phyloP scores from a whole-genome alignment of 2,329 filamentous ascomycete species.

The Fusarium torreyae region DNA sequence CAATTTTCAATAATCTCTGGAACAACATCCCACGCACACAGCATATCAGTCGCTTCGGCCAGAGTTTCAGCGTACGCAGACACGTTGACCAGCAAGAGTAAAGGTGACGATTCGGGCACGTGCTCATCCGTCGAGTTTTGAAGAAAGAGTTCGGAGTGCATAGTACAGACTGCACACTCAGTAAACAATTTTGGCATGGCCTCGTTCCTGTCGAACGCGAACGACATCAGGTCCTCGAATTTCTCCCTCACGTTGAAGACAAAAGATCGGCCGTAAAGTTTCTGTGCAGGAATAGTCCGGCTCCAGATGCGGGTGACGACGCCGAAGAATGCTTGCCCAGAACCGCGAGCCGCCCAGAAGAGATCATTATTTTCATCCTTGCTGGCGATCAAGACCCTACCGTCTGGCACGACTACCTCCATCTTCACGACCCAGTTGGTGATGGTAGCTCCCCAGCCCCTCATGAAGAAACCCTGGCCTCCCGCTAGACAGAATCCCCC shows the following conservation, averaged over 20 bases:
- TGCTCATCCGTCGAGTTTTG: too few species aligned
- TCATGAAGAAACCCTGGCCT: conserved; percentile 23
- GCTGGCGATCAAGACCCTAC: conserved; percentile 2
- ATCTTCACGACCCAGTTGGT: conserved; percentile 21
- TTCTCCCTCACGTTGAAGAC: conserved; percentile 18
- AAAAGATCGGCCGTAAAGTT: conserved; percentile 14
- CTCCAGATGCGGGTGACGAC: conserved; percentile 24
- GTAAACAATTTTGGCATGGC: conserved; percentile 7
- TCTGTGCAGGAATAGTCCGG: conserved; percentile 20
- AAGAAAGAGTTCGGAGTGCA: too few species aligned
- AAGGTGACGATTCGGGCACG: too few species aligned
- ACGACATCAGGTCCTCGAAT: conserved; percentile 5
- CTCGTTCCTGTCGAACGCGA: conserved; percentile 7
- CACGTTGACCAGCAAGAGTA: not conserved
- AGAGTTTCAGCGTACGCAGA: too few species aligned
- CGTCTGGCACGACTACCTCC: conserved; percentile 24
- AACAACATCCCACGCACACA: too few species aligned
- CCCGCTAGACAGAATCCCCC: conserved; percentile 30
- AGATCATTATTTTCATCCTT: conserved; percentile 14
- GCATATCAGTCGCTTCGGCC: too few species aligned
- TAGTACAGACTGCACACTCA: not conserved
- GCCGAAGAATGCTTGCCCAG: conserved; percentile 21
- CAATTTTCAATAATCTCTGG: not conserved
- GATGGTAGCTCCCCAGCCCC: conserved; percentile 20
- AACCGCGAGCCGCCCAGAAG: conserved; percentile 23